phyloP scores from a whole-genome alignment of 2,329 filamentous ascomycete genomes.

The Phaeosphaeria sp. region DNA sequence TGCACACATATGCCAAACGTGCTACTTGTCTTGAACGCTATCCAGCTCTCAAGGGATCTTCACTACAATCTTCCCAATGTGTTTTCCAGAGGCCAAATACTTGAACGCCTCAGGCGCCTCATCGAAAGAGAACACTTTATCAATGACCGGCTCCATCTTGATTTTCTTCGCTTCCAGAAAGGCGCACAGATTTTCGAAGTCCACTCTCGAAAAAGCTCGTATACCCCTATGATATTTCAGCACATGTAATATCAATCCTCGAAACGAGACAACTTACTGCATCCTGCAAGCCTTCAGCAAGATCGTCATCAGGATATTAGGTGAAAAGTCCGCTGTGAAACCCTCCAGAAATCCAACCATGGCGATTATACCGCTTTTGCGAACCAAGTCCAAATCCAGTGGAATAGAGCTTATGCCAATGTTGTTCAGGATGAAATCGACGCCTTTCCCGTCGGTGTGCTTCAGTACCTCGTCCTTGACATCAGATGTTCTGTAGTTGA shows the following conservation, averaged over 20 bases:
- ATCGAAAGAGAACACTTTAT: constrained; percentile 43
- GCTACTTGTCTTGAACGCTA: too few species aligned
- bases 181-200: constrained; percentile 49
- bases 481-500: constrained; percentile 66
- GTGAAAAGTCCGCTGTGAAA: constrained; percentile 15
- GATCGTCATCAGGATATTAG: constrained; percentile 17
- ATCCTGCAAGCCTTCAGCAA: constrained; percentile 29
- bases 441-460: constrained; percentile 49
- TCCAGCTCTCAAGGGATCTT: constrained; percentile 37
- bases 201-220: constrained; percentile 63
- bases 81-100: not conserved
- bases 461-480: constrained; percentile 62
- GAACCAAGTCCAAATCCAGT: constrained; percentile 18
- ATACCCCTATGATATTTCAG: constrained; percentile 55
- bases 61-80: not conserved
- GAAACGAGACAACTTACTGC: constrained; percentile 18
- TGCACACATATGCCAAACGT: too few species aligned
- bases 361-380: constrained; percentile 26
- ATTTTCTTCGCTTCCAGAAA: constrained; percentile 46
- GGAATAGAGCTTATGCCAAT: constrained; percentile 23
- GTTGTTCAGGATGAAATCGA: constrained; percentile 56
- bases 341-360: constrained; percentile 33
- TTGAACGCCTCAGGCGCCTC: constrained; percentile 35
- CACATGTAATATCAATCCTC: not conserved
- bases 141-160: constrained; percentile 33